A percentile compares a stretch with the other conserved stretches of the same genome.
phyloP scores from a whole-genome alignment of 75 land plant species.

The Cryptomeria japonica region DNA sequence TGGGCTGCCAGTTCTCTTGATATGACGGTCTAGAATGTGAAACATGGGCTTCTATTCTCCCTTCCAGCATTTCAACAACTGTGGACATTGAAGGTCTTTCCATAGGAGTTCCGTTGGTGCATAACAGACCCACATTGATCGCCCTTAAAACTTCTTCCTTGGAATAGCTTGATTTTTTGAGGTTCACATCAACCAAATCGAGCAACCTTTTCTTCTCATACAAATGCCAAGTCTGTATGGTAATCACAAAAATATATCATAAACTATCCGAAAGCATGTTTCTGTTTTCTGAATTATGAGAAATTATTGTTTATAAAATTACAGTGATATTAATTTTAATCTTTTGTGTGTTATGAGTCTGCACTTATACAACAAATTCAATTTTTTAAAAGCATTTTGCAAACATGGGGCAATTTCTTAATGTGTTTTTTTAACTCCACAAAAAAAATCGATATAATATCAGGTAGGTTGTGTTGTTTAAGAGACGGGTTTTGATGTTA shows the following conservation, averaged over 20 bases:
- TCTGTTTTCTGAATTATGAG: background rate
- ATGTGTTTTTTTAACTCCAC: too few species aligned
- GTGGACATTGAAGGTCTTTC: background rate
- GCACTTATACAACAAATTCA: too few species aligned
- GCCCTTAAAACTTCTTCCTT: background rate
- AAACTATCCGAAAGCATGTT: too few species aligned
- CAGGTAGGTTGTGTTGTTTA: too few species aligned
- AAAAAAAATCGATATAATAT: too few species aligned
- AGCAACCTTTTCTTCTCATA: too few species aligned
- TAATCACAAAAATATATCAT: background rate
- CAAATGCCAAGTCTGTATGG: background rate
- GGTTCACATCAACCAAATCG: too few species aligned
- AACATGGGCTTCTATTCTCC: background rate
- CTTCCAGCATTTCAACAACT: background rate
- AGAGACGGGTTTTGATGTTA: conserved; percentile 9
- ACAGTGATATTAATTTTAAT: background rate
- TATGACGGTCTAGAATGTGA: background rate
- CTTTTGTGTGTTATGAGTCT: too few species aligned
- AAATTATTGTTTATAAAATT: background rate
- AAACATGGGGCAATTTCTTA: too few species aligned
- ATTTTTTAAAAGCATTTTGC: too few species aligned
- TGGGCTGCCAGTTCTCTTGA: background rate
- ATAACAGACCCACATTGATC: background rate
- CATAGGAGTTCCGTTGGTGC: background rate
- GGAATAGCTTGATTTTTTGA: background rate